Percentiles rank a stretch among this genome's conserved stretches.
Evolutionary conservation across 2,329 filamentous ascomycete species (phyloP).

Genomic region (Zasmidium citrigriseum): DNA sequence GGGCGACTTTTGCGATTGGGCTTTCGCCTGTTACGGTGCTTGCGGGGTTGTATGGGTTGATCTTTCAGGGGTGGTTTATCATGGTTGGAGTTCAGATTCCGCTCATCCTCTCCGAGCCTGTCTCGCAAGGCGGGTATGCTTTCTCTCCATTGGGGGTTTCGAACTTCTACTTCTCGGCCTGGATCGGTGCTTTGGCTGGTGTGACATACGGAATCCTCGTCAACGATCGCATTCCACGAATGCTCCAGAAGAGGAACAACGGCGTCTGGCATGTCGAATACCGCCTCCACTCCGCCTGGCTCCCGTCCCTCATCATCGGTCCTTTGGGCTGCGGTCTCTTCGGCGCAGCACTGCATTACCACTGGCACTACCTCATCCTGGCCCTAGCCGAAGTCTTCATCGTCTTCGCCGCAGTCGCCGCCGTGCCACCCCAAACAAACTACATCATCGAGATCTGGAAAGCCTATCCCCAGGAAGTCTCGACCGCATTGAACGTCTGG

Average conservation of each 20-base stretch:
- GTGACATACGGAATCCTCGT: conserved; percentile 3
- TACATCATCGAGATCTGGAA: conserved; percentile 10
- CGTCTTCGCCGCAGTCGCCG: conserved; percentile 4
- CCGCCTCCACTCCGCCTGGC: conserved; percentile 3
- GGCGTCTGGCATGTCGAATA: conserved; percentile 6
- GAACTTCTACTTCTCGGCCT: conserved; percentile 7
- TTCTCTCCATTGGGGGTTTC: conserved; percentile 3
- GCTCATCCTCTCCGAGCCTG: not conserved
- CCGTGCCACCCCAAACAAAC: conserved; percentile 4
- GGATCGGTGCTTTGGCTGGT: conserved; percentile 3
- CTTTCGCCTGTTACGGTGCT: not conserved
- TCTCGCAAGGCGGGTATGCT: conserved; percentile 1
- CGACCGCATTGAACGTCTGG: conserved; percentile 6
- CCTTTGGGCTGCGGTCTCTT: conserved; percentile 8
- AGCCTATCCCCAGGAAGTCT: conserved; percentile 1
- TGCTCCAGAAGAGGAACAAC: not conserved
- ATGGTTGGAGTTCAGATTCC: conserved; percentile 4
- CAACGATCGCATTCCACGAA: conserved; percentile 4
- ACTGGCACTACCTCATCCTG: conserved; percentile 11
- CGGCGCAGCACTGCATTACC: conserved; percentile 7
- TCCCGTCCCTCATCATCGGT: conserved; percentile 2
- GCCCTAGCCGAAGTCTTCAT: conserved; percentile 6
- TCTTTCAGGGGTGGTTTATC: conserved; percentile 4
- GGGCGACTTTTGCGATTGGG: not conserved
- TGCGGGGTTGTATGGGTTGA: conserved; percentile 3